phyloP scores from a whole-genome alignment of 345 rosid genomes.

The Camelina sativa region DNA sequence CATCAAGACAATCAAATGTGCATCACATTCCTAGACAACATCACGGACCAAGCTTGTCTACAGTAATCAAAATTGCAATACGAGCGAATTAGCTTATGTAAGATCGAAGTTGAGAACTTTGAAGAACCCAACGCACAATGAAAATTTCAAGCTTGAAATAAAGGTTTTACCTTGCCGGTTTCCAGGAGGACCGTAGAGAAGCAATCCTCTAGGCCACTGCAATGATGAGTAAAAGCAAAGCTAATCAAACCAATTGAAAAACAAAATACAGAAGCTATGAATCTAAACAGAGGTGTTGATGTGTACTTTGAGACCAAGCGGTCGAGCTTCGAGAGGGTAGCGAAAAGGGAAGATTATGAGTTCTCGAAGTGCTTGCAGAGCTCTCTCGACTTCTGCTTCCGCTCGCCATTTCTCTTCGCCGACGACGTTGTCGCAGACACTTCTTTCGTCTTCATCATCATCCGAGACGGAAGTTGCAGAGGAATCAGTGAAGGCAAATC shows the following conservation, averaged over 20 bases:
- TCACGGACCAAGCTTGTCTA: slow-evolving; percentile 96
- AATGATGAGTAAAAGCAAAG: slow-evolving; percentile 27
- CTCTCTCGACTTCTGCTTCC: slow-evolving; percentile 69
- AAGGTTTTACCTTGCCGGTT: slow-evolving; percentile 81
- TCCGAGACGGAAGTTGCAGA: too few relatives aligned
- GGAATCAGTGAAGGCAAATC: too few relatives aligned
- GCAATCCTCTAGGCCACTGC: slow-evolving; percentile 91
- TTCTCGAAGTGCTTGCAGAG: slow-evolving; percentile 84
- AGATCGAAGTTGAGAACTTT: slow-evolving; percentile 16
- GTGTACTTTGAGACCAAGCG: slow-evolving; percentile 78
- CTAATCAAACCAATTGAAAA: not conserved
- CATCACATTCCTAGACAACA: slow-evolving; percentile 79
- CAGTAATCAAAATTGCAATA: not conserved
- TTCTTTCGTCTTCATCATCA: not conserved
- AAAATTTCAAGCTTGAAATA: slow-evolving; percentile 5
- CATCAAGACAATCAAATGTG: slow-evolving; percentile 81
- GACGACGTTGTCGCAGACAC: slow-evolving; percentile 31
- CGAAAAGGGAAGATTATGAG: slow-evolving; percentile 77
- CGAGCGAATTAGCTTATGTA: not conserved
- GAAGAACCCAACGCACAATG: not conserved
- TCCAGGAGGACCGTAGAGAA: slow-evolving; percentile 90
- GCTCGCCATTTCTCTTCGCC: slow-evolving; percentile 56
- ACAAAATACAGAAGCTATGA: not conserved
- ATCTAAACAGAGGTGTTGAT: not conserved
- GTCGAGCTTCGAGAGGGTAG: slow-evolving; percentile 67